These are phyloP conservation scores for Hysterium pulicare DNA, from an alignment of 2,329 filamentous ascomycete species.

Conservation along the genomic window DNA sequence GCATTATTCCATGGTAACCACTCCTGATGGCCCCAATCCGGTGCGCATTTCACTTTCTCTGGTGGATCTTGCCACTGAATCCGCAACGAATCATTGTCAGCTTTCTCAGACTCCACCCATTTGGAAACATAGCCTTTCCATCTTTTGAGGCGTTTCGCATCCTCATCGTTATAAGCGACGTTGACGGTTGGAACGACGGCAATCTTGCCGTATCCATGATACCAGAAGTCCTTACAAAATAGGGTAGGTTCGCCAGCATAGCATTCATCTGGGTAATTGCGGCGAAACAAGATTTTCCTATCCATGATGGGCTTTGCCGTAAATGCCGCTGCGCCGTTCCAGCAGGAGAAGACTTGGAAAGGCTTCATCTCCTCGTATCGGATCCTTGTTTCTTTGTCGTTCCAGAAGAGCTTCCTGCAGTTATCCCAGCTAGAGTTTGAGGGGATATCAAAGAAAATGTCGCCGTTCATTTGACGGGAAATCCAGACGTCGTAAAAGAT, in stretches of 20 bases:
- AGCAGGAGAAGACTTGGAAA: constrained; percentile 57
- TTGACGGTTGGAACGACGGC: constrained; percentile 54
- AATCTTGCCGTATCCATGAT: constrained; percentile 39
- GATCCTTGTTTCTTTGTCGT: constrained; percentile 29
- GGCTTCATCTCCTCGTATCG: constrained; percentile 38
- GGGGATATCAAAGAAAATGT: constrained; percentile 52
- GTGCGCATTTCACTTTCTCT: constrained; percentile 45
- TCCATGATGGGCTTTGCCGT: constrained; percentile 44
- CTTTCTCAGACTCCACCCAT: constrained; percentile 27
- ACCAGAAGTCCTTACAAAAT: constrained; percentile 53
- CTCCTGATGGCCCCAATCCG: constrained; percentile 39
- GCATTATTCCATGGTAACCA: constrained; percentile 44
- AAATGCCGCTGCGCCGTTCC: constrained; percentile 54
- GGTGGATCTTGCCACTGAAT: constrained; percentile 47
- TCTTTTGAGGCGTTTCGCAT: constrained; percentile 44
- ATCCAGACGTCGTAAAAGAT: constrained; percentile 57
- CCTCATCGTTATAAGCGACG: constrained; percentile 49
- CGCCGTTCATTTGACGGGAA: constrained; percentile 48
- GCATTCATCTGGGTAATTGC: constrained; percentile 42
- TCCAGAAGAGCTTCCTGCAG: constrained; percentile 16
- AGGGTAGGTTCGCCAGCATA: constrained; percentile 51
- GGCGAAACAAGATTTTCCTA: constrained; percentile 43
- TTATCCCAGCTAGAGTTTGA: constrained; percentile 33
- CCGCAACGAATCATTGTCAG: constrained; percentile 8
- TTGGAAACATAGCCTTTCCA: constrained; percentile 47